These are phyloP conservation scores for Articulospora tetracladia DNA, from an alignment of 495 filamentous ascomycete species.

Conservation along the genomic window DNA sequence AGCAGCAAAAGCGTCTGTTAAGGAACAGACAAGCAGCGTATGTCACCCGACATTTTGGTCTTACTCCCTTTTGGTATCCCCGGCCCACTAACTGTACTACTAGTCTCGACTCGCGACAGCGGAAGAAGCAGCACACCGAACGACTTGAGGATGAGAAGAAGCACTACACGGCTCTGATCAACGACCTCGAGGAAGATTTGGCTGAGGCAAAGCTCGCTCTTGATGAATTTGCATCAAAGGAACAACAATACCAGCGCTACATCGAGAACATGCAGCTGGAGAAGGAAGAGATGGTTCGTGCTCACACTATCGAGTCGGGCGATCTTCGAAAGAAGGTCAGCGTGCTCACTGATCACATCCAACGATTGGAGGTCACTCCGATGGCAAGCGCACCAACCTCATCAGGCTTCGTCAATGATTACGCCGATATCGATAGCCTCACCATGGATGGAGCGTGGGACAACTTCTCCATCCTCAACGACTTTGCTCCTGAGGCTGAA, in stretches of 20 bases:
- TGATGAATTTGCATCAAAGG: slow-evolving; percentile 60
- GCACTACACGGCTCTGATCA: slow-evolving; percentile 69
- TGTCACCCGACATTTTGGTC: slow-evolving; percentile 39
- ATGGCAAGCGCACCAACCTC: slow-evolving; percentile 52
- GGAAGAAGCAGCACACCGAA: slow-evolving; percentile 98
- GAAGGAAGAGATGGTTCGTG: slow-evolving; percentile 86
- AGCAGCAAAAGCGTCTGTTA: slow-evolving; percentile 94
- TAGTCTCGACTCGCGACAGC: slow-evolving; percentile 89
- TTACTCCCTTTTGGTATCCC: slow-evolving; percentile 18
- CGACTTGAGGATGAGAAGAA: slow-evolving; percentile 97
- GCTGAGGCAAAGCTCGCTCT: slow-evolving; percentile 62
- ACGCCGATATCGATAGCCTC: slow-evolving; percentile 76
- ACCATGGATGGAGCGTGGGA: slow-evolving; percentile 80
- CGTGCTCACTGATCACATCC: slow-evolving; percentile 79
- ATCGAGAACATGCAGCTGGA: slow-evolving; percentile 75
- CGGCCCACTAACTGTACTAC: slow-evolving; percentile 33
- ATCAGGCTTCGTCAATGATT: slow-evolving; percentile 62
- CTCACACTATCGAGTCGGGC: slow-evolving; percentile 89
- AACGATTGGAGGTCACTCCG: slow-evolving; percentile 67
- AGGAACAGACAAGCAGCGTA: slow-evolving; percentile 95
- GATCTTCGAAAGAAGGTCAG: slow-evolving; percentile 95
- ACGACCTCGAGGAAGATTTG: slow-evolving; percentile 76
- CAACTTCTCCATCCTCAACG: slow-evolving; percentile 69
- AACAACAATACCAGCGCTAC: slow-evolving; percentile 69
- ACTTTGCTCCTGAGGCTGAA: slow-evolving; percentile 43